A percentile compares a stretch with the other conserved stretches of the same genome.
Evolutionary conservation across 23 red algal species (phyloP).

Genomic region (Gracilaria domingensis): DNA sequence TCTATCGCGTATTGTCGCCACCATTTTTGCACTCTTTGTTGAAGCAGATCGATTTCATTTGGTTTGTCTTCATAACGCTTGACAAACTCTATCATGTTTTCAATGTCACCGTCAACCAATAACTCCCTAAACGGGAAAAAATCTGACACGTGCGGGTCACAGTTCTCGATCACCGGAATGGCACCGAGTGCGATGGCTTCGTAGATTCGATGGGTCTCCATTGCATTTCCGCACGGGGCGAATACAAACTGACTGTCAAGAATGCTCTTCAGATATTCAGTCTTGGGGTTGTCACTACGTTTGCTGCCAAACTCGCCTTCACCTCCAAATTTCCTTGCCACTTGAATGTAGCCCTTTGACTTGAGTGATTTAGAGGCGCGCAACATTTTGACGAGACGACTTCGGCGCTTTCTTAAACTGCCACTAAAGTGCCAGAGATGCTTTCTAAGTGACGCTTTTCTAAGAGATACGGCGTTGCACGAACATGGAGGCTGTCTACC

Average conservation of each 20-base stretch:
- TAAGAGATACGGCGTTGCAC: not conserved
- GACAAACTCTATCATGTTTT: conserved; percentile 39
- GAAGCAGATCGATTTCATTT: not conserved
- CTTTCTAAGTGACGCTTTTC: not conserved
- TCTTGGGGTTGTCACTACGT: conserved; percentile 13
- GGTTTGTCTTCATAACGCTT: not conserved
- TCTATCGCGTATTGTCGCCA: conserved; percentile 33
- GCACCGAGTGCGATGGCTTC: conserved; percentile 39
- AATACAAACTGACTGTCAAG: conserved; percentile 48
- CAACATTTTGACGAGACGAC: conserved; percentile 3
- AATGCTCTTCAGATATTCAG: conserved; percentile 35
- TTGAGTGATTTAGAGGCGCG: not conserved
- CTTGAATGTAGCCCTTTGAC: conserved; percentile 25
- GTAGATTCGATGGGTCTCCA: conserved; percentile 57
- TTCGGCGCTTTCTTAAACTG: conserved; percentile 31
- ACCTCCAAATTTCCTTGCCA: conserved; percentile 41
- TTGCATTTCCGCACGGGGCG: conserved; percentile 54
- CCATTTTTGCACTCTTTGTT: conserved; percentile 12
- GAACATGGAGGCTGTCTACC: not conserved
- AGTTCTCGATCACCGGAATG: conserved; percentile 40
- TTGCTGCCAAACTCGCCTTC: conserved; percentile 36
- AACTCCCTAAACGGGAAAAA: conserved; percentile 44
- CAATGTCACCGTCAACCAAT: not conserved
- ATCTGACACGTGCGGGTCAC: not conserved
- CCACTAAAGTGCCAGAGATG: conserved; percentile 52